Evolutionary conservation across 805 yeast genomes (phyloP).

Genomic region (Hanseniaspora singularis): DNA sequence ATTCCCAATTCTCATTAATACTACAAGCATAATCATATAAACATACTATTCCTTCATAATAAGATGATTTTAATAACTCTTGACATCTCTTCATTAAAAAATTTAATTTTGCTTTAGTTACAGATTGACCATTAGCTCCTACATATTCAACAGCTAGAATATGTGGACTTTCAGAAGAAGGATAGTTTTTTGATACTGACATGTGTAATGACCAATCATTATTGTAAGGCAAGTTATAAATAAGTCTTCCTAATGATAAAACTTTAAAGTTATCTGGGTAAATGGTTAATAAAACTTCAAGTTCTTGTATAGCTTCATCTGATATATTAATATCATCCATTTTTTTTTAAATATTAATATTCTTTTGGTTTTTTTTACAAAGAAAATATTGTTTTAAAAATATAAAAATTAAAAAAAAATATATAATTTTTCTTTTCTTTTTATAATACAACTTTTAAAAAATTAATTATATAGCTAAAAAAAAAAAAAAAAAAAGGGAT

Average conservation of each 20-base stretch:
- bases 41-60: constrained; percentile 53
- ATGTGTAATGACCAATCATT: constrained; percentile 50
- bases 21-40: constrained; percentile 68
- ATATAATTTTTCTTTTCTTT: no score
- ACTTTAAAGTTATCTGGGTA: constrained; percentile 48
- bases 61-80: constrained; percentile 44
- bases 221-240: constrained; percentile 50
- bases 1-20: constrained; percentile 37
- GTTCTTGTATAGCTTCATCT: constrained; percentile 55
- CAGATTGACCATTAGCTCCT: constrained; percentile 27
- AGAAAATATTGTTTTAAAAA: no score
- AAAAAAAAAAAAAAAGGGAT: neutral
- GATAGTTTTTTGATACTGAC: constrained; percentile 62
- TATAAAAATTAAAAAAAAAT: no score
- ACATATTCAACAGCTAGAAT: constrained; percentile 43
- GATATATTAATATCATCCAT: constrained; percentile 1
- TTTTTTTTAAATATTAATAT: neutral
- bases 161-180: constrained; percentile 46
- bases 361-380: neutral
- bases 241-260: constrained; percentile 30
- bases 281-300: constrained; percentile 75
- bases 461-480: no score
- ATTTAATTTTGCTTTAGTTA: constrained; percentile 27
- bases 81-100: constrained; percentile 39
- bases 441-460: no score